Base-by-base conservation (phyloP, 2,329 filamentous ascomycete genomes). In the Pezicula carpinea region DNA sequence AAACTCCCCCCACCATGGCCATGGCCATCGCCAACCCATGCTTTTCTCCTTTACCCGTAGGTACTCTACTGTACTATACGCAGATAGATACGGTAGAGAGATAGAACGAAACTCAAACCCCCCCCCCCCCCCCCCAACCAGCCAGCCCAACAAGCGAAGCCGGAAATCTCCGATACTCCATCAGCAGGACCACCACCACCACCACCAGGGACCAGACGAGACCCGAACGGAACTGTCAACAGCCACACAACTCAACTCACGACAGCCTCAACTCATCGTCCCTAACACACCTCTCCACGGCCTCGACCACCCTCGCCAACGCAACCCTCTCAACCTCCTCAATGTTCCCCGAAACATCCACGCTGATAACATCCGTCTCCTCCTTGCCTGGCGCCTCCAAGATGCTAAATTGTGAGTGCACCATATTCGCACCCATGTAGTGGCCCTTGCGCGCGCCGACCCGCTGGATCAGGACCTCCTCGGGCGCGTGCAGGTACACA, bases 351-450 rank as follows among this genome's bases (percentile, higher is more conserved):
- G 79, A 80, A 46, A 87, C 84, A 63, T 90, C 84, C 49, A 92
- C 73, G 46, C 72, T 80, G 52, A 90, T 75, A 51, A 87, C 84
- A 66, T 93, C 88, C 18, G 67, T 75, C 62, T 90, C 87, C 46
- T 88, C 80, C 39, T 70, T 67, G 43, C 75, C 75, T 0, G 93
- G 93, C 52, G 85, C 82, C 69, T 99, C 92, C n/a, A 99, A 77
- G 44, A 83, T 85, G 53, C 84, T 80, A 56, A 97, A 86, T 65
- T 99, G 93, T 69, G 89, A 95, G 60, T 87, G 83, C 7, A 99
- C 91, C 92, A 99, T 97, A 60, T 82, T 80, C 57, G 89, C 86
- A 59, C 93, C 92, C 91, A 99, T 96, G 69, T 93, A 99, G 66
- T 99, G 93, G 44, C 83, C 83, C 69, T 91, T 71, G 56, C 93